Conservation (phyloP, 2,329 filamentous ascomycete species). For the Trichoderma atroviride region DNA sequence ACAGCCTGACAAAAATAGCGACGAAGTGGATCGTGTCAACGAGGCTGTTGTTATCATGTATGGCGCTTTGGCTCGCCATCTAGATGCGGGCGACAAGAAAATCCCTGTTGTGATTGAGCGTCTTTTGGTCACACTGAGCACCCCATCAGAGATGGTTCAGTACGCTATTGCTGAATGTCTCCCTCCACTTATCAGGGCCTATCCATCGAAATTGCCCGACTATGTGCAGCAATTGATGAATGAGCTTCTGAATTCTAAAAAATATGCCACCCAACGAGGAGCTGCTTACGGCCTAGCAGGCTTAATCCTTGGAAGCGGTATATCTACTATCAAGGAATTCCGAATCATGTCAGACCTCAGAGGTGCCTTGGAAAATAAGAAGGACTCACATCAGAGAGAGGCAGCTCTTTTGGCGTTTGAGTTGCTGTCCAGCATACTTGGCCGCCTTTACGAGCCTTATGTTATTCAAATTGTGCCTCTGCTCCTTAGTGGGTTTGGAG, state of each 20-base stretch:
- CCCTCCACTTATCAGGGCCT: constrained; percentile 84
- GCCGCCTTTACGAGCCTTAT: constrained; percentile 91
- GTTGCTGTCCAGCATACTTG: constrained; percentile 81
- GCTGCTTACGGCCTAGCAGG: constrained; percentile 94
- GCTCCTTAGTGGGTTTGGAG: constrained; percentile 84
- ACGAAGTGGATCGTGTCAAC: constrained; percentile 85
- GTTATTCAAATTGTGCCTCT: constrained; percentile 94
- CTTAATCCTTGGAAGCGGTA: constrained; percentile 83
- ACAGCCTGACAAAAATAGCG: constrained; percentile 77
- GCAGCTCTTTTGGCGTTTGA: constrained; percentile 90
- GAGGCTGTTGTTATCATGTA: constrained; percentile 98
- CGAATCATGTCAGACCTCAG: constrained; percentile 81
- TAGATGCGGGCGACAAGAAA: constrained; percentile 81
- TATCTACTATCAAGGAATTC: constrained; percentile 79
- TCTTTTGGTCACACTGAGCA: constrained; percentile 83
- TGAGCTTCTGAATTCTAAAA: constrained; percentile 81
- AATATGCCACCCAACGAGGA: constrained; percentile 88
- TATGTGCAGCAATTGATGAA: constrained; percentile 83
- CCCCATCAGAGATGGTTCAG: constrained; percentile 94
- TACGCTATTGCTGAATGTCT: constrained; percentile 94
- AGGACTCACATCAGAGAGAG: constrained; percentile 84
- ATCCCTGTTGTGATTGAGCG: constrained; percentile 86
- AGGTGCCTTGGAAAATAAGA: constrained; percentile 90
- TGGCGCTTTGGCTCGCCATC: constrained; percentile 85
- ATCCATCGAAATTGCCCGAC: constrained; percentile 72